These are phyloP conservation scores for Colletotrichum echinochloae DNA, from an alignment of 2,329 filamentous ascomycete species.

Conservation along the genomic window DNA sequence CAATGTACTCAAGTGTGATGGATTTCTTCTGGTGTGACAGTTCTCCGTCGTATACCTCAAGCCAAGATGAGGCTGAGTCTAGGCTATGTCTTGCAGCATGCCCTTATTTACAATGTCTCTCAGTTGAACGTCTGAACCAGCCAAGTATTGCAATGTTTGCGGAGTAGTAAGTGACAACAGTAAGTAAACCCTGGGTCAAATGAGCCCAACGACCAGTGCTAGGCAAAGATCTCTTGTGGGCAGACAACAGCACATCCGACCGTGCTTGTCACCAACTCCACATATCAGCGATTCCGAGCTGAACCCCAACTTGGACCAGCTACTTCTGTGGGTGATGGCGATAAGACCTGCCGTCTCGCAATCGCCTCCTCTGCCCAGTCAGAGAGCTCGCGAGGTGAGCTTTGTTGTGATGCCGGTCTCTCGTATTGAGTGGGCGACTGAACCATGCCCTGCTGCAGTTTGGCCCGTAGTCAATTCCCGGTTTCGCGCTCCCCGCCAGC, in stretches of 20 bases:
- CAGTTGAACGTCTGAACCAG: neutral
- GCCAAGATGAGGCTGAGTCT: neutral
- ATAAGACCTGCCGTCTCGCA: neutral
- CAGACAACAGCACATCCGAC: neutral
- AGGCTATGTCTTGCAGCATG: neutral
- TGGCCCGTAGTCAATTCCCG: neutral
- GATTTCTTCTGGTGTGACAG: neutral
- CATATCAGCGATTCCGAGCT: neutral
- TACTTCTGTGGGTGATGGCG: neutral
- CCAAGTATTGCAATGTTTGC: neutral
- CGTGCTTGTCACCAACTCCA: neutral
- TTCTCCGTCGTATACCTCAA: neutral
- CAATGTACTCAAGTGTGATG: no score
- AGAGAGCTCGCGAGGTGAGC: neutral
- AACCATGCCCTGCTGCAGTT: neutral
- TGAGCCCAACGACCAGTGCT: neutral
- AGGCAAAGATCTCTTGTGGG: neutral
- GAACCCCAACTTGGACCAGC: neutral
- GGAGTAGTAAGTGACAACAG: neutral
- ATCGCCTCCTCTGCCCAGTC: conserved; percentile 15
- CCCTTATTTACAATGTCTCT: no score
- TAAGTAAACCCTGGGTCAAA: neutral
- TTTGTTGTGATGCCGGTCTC: neutral
- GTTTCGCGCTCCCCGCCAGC: neutral
- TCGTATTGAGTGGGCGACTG: neutral